Evolutionary conservation across 2,329 filamentous ascomycete genomes (phyloP).

Genomic region (Curvularia lunata): DNA sequence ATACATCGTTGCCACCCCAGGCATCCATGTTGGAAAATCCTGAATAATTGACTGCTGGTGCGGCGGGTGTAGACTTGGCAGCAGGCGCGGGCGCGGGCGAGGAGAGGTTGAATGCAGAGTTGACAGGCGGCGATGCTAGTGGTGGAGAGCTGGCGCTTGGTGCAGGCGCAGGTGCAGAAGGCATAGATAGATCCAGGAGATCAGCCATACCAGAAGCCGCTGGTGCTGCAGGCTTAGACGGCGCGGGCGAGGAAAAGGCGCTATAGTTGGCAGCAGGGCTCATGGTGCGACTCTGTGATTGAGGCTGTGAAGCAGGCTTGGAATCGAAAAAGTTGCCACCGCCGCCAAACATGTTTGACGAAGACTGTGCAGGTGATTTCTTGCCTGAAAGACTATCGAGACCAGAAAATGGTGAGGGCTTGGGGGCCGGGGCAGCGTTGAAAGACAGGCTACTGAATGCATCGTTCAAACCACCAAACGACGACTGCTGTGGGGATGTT

Average conservation of each 20-base stretch:
- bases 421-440: conserved; percentile 54
- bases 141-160: conserved; percentile 36
- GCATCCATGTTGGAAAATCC: conserved; percentile 68
- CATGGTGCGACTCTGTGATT: conserved; percentile 56
- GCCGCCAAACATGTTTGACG: conserved; percentile 60
- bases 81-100: conserved; percentile 45
- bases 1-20: conserved; percentile 84
- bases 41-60: conserved; percentile 48
- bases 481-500: conserved; percentile 49
- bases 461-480: conserved; percentile 74
- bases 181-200: conserved; percentile 73
- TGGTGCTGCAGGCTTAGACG: conserved; percentile 55
- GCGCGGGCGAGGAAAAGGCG: conserved; percentile 65
- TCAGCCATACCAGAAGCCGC: conserved; percentile 70
- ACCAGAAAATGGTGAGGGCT: conserved; percentile 69
- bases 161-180: conserved; percentile 41
- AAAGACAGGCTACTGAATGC: conserved; percentile 78
- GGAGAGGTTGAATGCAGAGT: conserved; percentile 73
- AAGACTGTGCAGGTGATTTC: conserved; percentile 52
- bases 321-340: conserved; percentile 86
- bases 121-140: conserved; percentile 51
- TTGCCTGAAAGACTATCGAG: conserved; percentile 61
- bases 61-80: conserved; percentile 38
- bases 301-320: conserved; percentile 58
- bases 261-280: conserved; percentile 67